These are phyloP conservation scores for Annulohypoxylon moriforme DNA, from an alignment of 495 filamentous ascomycete genomes.

Conservation along the genomic window DNA sequence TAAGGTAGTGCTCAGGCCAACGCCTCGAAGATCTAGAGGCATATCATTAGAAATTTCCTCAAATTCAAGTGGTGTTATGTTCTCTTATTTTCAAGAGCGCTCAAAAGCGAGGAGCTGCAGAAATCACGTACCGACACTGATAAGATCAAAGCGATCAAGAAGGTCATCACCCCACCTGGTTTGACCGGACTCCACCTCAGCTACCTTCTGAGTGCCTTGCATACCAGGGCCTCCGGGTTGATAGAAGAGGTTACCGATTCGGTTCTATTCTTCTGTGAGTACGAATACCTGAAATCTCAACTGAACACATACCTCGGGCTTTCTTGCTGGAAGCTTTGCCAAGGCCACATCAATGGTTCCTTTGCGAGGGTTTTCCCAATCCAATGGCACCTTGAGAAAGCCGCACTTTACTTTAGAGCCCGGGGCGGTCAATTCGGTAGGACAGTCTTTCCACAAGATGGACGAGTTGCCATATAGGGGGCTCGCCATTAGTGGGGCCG, in stretches of 20 bases:
- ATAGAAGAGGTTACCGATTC: background rate
- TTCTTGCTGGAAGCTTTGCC: background rate
- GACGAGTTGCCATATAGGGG: background rate
- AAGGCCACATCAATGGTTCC: background rate
- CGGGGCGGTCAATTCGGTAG: background rate
- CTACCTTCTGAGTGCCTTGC: background rate
- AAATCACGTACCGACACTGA: slow-evolving; percentile 18
- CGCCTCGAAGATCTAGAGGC: slow-evolving; percentile 20
- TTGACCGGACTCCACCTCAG: background rate
- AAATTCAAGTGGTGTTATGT: background rate
- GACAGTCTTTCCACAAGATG: background rate
- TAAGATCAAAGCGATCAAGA: slow-evolving; percentile 27
- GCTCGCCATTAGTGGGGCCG: background rate
- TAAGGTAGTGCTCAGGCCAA: slow-evolving; percentile 46
- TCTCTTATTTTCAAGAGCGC: background rate
- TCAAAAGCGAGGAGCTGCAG: background rate
- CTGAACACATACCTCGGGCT: background rate
- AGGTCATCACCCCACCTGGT: slow-evolving; percentile 4
- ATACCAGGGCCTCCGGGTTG: background rate
- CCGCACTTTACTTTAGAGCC: background rate
- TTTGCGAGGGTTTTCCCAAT: background rate
- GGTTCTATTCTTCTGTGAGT: background rate
- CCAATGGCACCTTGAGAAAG: background rate
- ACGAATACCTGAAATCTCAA: background rate
- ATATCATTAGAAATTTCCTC: background rate